Conservation (phyloP, 2,329 filamentous ascomycete genomes). For the Verticillium nubilum region DNA sequence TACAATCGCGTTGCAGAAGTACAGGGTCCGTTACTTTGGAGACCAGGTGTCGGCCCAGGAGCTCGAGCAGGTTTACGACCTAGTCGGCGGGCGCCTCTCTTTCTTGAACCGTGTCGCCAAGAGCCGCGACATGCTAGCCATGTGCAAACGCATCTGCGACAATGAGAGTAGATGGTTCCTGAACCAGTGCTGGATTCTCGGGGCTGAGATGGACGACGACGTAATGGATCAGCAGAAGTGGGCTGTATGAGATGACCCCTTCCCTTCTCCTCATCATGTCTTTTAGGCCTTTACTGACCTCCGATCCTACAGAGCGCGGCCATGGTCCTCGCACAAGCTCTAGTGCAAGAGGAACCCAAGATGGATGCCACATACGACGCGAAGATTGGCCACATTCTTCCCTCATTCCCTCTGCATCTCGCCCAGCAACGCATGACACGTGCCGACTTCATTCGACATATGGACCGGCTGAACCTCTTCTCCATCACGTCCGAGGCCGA, state of each 20-base stretch:
- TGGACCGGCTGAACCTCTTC: slow-evolving; percentile 93
- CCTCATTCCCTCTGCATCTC: slow-evolving; percentile 59
- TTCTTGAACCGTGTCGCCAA: slow-evolving; percentile 91
- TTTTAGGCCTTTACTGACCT: not conserved
- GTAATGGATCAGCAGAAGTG: slow-evolving; percentile 98
- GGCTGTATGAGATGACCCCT: slow-evolving; percentile 53
- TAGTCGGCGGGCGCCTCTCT: slow-evolving; percentile 80
- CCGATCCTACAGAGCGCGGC: slow-evolving; percentile 63
- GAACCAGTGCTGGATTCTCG: slow-evolving; percentile 71
- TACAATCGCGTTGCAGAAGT: slow-evolving; percentile 69
- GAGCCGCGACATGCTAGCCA: slow-evolving; percentile 69
- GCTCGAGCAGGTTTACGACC: slow-evolving; percentile 76
- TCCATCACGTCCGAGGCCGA: slow-evolving; percentile 83
- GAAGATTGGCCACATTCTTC: slow-evolving; percentile 9
- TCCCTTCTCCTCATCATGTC: not conserved
- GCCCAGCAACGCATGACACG: slow-evolving; percentile 93
- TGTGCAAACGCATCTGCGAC: slow-evolving; percentile 68
- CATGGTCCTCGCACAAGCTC: slow-evolving; percentile 85
- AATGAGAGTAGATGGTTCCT: slow-evolving; percentile 72
- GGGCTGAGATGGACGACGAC: slow-evolving; percentile 81
- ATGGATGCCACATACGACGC: slow-evolving; percentile 24
- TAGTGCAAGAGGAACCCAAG: slow-evolving; percentile 75
- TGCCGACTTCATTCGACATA: slow-evolving; percentile 86
- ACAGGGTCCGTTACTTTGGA: slow-evolving; percentile 72
- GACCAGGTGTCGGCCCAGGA: slow-evolving; percentile 50